Percentiles rank a stretch among this genome's conserved stretches.
Evolutionary conservation across 805 yeast species (phyloP).

Genomic region (Lipomyces starkeyi): DNA sequence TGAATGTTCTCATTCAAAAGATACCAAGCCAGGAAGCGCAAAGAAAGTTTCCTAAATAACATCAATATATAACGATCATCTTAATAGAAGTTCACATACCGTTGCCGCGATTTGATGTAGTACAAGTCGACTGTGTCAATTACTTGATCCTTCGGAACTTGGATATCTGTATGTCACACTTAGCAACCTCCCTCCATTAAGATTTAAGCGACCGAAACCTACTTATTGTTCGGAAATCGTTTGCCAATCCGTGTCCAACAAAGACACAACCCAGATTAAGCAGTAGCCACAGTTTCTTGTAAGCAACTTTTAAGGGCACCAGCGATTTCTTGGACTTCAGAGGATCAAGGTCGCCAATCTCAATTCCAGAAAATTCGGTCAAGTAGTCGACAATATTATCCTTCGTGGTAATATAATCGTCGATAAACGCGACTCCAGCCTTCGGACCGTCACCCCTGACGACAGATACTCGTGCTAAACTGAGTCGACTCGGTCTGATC

Average conservation of each 20-base stretch:
- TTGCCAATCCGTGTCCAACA: conserved; percentile 91
- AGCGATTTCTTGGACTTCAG: conserved; percentile 65
- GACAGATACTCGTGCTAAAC: conserved; percentile 89
- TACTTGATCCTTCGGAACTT: conserved; percentile 83
- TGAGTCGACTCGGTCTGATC: conserved; percentile 73
- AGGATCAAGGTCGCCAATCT: conserved; percentile 86
- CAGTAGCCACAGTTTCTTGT: conserved; percentile 87
- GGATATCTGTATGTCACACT: conserved; percentile 54
- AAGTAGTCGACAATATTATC: conserved; percentile 76
- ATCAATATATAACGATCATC: not conserved
- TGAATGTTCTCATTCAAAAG: conserved; percentile 79
- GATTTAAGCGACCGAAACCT: not conserved
- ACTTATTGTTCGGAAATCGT: conserved; percentile 89
- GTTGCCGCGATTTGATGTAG: conserved; percentile 72
- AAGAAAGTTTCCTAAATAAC: conserved; percentile 59
- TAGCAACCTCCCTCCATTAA: not conserved
- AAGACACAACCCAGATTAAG: conserved; percentile 87
- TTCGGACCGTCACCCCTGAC: conserved; percentile 66
- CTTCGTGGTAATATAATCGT: conserved; percentile 84
- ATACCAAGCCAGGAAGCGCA: conserved; percentile 84
- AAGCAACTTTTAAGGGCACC: conserved; percentile 74
- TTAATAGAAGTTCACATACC: conserved; percentile 45
- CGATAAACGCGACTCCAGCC: conserved; percentile 82
- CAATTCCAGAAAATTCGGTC: conserved; percentile 92
- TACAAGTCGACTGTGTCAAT: conserved; percentile 86